Conservation (phyloP, 352 stramenopile genomes). For the Phytophthora hybrid region DNA sequence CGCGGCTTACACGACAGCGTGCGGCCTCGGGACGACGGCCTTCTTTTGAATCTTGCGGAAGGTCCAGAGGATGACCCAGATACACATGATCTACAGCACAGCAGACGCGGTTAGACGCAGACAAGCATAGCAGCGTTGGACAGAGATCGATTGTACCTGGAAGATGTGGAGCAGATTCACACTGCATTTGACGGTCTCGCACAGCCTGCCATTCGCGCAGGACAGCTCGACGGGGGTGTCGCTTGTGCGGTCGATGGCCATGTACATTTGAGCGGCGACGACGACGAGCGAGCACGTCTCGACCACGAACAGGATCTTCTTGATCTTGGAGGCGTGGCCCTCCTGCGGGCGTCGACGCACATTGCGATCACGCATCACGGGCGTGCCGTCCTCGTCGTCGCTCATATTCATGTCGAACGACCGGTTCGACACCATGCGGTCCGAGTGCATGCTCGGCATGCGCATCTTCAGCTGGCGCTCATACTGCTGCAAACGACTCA, state of each 20-base stretch:
- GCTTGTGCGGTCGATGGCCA: constrained; percentile 45
- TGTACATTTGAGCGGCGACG: constrained; percentile 61
- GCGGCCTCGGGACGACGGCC: constrained; percentile 38
- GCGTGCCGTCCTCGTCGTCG: constrained; percentile 42
- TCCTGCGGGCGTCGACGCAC: constrained; percentile 31
- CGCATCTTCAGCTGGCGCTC: constrained; percentile 46
- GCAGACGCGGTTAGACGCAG: constrained; percentile 8
- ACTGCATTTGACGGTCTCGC: constrained; percentile 49
- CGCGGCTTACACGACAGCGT: constrained; percentile 25
- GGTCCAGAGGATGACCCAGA: constrained; percentile 50
- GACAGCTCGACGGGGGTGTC: constrained; percentile 52
- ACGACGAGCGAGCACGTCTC: constrained; percentile 46
- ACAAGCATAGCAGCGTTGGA: background rate
- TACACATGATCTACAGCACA: constrained; percentile 36
- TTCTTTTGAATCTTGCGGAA: constrained; percentile 56
- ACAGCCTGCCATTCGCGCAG: constrained; percentile 68
- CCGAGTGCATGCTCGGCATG: constrained; percentile 45
- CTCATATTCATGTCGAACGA: constrained; percentile 53
- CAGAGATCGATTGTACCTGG: constrained; percentile 36
- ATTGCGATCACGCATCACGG: constrained; percentile 31
- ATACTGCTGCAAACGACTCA: constrained; percentile 47
- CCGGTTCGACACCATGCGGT: constrained; percentile 47
- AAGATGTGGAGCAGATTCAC: constrained; percentile 60
- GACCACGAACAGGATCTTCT: constrained; percentile 54
- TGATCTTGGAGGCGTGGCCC: constrained; percentile 50